Percentiles rank a stretch among this genome's conserved stretches.
phyloP scores from a whole-genome alignment of 2,329 filamentous ascomycete species.

The Phialophora verrucosa region DNA sequence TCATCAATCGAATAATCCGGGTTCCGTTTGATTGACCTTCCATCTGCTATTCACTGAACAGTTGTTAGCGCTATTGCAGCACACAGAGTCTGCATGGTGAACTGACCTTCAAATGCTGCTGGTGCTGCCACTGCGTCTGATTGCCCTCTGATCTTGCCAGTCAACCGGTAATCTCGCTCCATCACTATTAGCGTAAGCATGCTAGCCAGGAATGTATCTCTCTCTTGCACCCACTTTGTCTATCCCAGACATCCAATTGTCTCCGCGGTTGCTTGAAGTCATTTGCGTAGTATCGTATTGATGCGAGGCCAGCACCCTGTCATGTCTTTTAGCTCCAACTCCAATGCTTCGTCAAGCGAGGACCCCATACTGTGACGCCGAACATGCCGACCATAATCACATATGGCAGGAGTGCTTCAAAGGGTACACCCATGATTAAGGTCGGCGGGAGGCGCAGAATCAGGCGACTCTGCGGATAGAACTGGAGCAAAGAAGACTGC shows the following conservation, averaged over 20 bases:
- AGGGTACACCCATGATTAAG: slow-evolving; percentile 66
- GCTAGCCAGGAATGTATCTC: not conserved
- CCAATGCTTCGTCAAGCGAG: slow-evolving; percentile 5
- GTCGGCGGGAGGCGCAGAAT: not conserved
- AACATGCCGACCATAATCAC: slow-evolving; percentile 62
- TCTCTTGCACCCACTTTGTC: slow-evolving; percentile 60
- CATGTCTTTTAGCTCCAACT: slow-evolving; percentile 24
- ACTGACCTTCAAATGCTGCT: slow-evolving; percentile 61
- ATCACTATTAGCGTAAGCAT: slow-evolving; percentile 60
- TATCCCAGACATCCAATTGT: slow-evolving; percentile 68
- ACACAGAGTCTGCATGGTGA: not conserved
- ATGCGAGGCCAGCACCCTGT: slow-evolving; percentile 60
- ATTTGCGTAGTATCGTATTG: slow-evolving; percentile 65
- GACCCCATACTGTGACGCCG: slow-evolving; percentile 52
- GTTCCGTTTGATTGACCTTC: slow-evolving; percentile 56
- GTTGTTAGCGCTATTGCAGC: slow-evolving; percentile 28
- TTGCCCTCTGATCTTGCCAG: slow-evolving; percentile 66
- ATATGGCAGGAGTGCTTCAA: slow-evolving; percentile 69
- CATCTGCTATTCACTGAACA: slow-evolving; percentile 65
- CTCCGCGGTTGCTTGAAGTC: slow-evolving; percentile 66
- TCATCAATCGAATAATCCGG: not conserved
- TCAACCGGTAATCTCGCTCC: slow-evolving; percentile 68
- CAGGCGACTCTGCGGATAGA: not conserved
- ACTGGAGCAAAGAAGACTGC: not conserved
- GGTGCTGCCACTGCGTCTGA: slow-evolving; percentile 65